These are phyloP conservation scores for Nemophila menziesii DNA, from an alignment of 257 asterid genomes.

Conservation along the genomic window DNA sequence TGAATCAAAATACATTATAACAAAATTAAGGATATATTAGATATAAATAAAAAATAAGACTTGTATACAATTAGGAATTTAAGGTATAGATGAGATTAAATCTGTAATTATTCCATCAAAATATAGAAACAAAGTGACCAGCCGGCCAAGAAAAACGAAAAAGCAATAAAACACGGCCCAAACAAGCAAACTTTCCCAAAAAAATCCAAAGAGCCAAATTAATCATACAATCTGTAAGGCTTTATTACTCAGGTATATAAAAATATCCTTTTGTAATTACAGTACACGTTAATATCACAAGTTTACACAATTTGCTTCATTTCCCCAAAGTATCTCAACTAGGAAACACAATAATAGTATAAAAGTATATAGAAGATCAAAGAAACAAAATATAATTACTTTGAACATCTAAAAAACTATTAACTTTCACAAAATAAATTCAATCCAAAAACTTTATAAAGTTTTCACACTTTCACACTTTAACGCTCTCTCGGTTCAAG, in stretches of 20 bases:
- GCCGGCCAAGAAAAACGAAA: no score
- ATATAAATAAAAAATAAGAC: no score
- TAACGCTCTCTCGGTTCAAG: constrained; percentile 52
- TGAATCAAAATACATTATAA: no score
- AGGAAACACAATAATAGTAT: neutral
- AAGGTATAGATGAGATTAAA: no score
- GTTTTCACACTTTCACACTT: neutral
- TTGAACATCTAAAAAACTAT: neutral
- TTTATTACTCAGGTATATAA: no score
- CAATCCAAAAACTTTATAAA: no score
- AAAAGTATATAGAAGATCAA: neutral
- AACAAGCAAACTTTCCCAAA: no score
- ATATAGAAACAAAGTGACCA: no score
- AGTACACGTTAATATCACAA: neutral
- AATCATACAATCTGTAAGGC: neutral
- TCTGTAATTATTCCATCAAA: no score
- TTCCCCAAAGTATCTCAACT: neutral
- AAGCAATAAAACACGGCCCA: no score
- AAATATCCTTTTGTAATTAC: neutral
- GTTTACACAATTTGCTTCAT: neutral
- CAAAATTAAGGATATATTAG: no score
- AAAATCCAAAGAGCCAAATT: neutral
- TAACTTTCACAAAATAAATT: neutral
- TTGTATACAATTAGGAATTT: no score
- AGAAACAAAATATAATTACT: neutral